Evolutionary conservation across 371 early-diverging fungal species (phyloP).

Genomic region (Circinella minor): DNA sequence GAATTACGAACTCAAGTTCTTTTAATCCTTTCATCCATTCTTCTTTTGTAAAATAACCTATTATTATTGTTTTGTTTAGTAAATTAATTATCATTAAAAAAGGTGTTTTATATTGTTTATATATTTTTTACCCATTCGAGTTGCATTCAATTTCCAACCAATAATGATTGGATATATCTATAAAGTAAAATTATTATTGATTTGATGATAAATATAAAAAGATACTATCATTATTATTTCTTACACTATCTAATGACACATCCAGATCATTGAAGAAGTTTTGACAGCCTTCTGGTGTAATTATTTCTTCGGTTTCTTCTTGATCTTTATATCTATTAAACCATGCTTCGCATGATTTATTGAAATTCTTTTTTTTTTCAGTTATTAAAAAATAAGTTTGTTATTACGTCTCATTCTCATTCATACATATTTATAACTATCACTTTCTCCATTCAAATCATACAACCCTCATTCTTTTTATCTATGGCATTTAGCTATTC

Average conservation of each 20-base stretch:
- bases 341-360: slow-evolving; percentile 22
- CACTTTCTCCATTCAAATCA: no score
- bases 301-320: slow-evolving; percentile 22
- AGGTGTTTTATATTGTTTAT: no score
- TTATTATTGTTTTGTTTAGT: neutral
- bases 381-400: neutral
- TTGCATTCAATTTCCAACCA: slow-evolving; percentile 43
- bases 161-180: slow-evolving; percentile 38
- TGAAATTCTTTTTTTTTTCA: neutral
- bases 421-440: no score
- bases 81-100: no score
- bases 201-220: neutral
- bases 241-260: slow-evolving; percentile 40
- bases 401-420: no score
- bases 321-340: slow-evolving; percentile 36
- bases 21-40: slow-evolving; percentile 24
- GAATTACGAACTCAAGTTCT: slow-evolving; percentile 10
- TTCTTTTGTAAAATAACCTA: slow-evolving; percentile 28
- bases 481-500: neutral
- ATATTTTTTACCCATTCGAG: slow-evolving; percentile 33
- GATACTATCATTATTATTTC: neutral
- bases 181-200: neutral
- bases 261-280: slow-evolving; percentile 36
- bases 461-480: no score
- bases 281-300: slow-evolving; percentile 43